Evolutionary conservation across 805 yeast genomes (phyloP), one percentile per base, ranked within the genome.

Genomic region (Isabelozyma heimii): DNA sequence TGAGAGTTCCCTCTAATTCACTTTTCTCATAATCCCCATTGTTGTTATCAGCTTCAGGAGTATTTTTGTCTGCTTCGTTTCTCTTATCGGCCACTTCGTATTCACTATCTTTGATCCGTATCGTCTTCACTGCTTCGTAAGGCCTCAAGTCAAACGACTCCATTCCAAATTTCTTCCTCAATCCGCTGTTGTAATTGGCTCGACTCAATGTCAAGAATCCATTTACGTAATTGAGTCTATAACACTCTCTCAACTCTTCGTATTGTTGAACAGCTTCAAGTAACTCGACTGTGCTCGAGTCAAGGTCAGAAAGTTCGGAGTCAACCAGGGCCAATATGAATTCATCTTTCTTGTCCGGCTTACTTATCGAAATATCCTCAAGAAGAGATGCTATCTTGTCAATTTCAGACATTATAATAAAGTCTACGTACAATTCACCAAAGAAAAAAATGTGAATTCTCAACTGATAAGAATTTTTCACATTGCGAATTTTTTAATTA

Each of bases 181-280:
- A 37, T 12, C 60, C 56, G 42, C 56, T 55, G 37, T 65, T 59
- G 55, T 69, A 78, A 50, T 74, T 77, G 8, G 83, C 82, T 50
- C 80, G 53, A 41, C 82, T 73, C 30, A 79, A 60, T 40, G 67
- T 65, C 3, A 76, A 56, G 52, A 59, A 74, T 5, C 79, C 81
- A 37, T 61, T 58, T 27, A 58, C 56, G 52, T 66, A 70, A 41
- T 55, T 54, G 12, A 43, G 39, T 5, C 64, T 49, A 40, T 53
- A 49, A 2, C 56, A 47, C 8, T 51, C 56, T 15, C 58, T 56
- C 16, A 61, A 27, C 4, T 43, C 37, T 42, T 70, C 72, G 54
- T 77, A 77, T 40, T 59, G 53, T 42, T 70, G 65, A 8, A 76
- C 41, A 24, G 65, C 52, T 4, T 61, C 63, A 5, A 77, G 56